Conservation (phyloP, 2,329 filamentous ascomycete species). For the Xylaria sp. region DNA sequence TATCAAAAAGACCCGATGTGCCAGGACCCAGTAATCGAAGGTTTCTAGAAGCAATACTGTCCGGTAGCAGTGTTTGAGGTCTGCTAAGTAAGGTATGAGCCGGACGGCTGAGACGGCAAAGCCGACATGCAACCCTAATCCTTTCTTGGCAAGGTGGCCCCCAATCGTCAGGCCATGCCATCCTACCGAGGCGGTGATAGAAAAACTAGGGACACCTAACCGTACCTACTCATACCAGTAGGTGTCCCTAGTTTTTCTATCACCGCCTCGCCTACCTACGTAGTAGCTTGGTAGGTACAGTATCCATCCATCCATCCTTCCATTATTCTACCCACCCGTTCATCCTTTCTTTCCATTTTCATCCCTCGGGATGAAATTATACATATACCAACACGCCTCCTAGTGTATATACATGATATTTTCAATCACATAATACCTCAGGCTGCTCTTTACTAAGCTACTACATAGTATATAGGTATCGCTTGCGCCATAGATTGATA, state of each 20-base stretch:
- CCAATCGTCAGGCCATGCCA: conserved; percentile 16
- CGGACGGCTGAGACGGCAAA: conserved; percentile 40
- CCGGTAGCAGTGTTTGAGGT: background rate
- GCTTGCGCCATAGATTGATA: too few species aligned
- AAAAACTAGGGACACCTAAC: too few species aligned
- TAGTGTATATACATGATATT: too few species aligned
- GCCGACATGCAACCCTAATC: conserved; percentile 38
- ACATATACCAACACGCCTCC: background rate
- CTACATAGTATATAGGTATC: too few species aligned
- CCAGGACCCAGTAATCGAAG: conserved; percentile 32
- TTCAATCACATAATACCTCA: too few species aligned
- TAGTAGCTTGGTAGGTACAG: too few species aligned
- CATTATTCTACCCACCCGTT: background rate
- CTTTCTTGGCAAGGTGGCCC: conserved; percentile 26
- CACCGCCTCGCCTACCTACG: too few species aligned
- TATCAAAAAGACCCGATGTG: conserved; percentile 12
- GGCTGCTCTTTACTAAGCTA: too few species aligned
- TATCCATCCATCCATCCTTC: background rate
- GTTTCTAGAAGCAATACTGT: conserved; percentile 19
- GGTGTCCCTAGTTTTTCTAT: too few species aligned
- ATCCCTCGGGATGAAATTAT: too few species aligned
- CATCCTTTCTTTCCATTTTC: background rate
- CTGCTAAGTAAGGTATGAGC: conserved; percentile 14
- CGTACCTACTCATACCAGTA: too few species aligned
- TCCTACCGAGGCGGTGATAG: too few species aligned